Evolutionary conservation across 306 rosid genomes (phyloP).

Genomic region (Fagus crenata): DNA sequence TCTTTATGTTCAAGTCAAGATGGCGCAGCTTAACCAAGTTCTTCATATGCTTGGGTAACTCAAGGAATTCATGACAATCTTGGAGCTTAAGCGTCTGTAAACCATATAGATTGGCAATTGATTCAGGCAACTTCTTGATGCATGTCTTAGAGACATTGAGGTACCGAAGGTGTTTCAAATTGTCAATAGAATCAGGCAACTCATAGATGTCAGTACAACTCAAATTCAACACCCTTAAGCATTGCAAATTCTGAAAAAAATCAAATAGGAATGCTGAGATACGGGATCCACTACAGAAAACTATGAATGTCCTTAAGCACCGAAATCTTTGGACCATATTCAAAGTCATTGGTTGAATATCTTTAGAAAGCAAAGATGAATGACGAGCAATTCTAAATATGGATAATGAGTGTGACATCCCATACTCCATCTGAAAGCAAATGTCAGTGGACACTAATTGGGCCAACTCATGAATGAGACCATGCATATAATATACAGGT

Average conservation of each 20-base stretch:
- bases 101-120: constrained; percentile 17
- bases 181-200: too few relatives aligned
- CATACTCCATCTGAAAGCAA: constrained; percentile 26
- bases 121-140: constrained; percentile 11
- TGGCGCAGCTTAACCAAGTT: constrained; percentile 17
- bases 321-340: not conserved
- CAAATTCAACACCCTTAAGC: constrained; percentile 31
- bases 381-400: constrained; percentile 18
- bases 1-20: constrained; percentile 23
- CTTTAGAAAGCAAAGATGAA: constrained; percentile 18
- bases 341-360: not conserved
- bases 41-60: constrained; percentile 7
- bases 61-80: constrained; percentile 1
- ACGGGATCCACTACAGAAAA: not conserved
- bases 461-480: constrained; percentile 27
- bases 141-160: constrained; percentile 15
- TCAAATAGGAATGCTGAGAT: constrained; percentile 3
- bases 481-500: constrained; percentile 22
- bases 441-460: constrained; percentile 14
- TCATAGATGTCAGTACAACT: not conserved
- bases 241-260: constrained; percentile 8
- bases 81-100: constrained; percentile 25
- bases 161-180: too few relatives aligned
- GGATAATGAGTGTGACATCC: not conserved
- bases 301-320: constrained; percentile 14